Evolutionary conservation across 148 eudicot species (phyloP), one percentile per base, ranked within the genome.

Genomic region (Talinum fruticosum): DNA sequence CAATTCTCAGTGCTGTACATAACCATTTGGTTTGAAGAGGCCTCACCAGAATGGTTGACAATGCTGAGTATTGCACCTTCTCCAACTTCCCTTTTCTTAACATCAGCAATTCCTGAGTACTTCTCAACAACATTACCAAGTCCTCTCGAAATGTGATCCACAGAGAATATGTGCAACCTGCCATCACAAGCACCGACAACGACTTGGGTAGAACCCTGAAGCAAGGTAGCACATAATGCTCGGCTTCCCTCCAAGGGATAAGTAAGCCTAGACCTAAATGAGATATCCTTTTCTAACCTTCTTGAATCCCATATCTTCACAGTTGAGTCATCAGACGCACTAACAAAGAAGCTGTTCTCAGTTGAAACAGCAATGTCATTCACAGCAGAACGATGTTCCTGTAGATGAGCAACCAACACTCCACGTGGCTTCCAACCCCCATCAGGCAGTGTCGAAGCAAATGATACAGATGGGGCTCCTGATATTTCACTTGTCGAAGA

Each of bases 381-480:
- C 70, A 96, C 99, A 78, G 97, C 94, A 79, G 97, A 93, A 41
- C 93, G 87, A 79, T 96, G 99, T 87, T 96, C 99, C 79, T 93
- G 99, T 33, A 96, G 91, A 80, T 96, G 99, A 45, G 99, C 99
- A 80, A 96, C 94, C 90, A 96, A 83, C 78, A 96, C 97, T 54
- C 99, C 99, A 79, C 97, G 97, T 29, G 99, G 97, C 86, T 91
- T 91, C 99, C 99, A 96, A 65, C 99, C 99, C 49, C 94, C 90
- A 88, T 91, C 97, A 65, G 92, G 93, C 80, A 88, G 74, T 24
- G 89, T 74, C 21, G 94, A 84, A 19, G 91, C 76, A 84, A 92
- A 77, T 59, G 93, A 83, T 32, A 87, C 87, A 37, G 90, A 80
- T 64, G 96, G 74, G n/a, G 87, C 71, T 37, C 89, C 93, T 15